phyloP scores from a whole-genome alignment of 768 basidiomycete genomes.

The Rhizopogon roseolus region DNA sequence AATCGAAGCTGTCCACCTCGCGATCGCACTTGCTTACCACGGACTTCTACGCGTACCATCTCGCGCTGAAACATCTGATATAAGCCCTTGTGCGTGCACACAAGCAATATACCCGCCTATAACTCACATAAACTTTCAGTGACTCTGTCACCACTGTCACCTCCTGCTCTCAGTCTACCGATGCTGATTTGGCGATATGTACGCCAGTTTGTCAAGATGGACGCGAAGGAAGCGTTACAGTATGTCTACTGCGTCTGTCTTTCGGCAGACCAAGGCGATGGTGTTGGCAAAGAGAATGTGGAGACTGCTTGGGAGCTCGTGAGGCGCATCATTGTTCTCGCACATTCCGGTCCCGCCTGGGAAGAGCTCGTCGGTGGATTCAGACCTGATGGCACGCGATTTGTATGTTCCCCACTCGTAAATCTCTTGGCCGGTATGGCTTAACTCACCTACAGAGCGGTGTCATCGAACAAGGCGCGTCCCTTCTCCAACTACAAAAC shows the following conservation, averaged over 20 bases:
- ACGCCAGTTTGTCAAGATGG: slow-evolving; percentile 87
- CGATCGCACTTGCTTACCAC: slow-evolving; percentile 88
- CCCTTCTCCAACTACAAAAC: slow-evolving; percentile 68
- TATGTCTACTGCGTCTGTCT: slow-evolving; percentile 89
- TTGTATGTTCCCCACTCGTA: slow-evolving; percentile 46
- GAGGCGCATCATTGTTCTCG: slow-evolving; percentile 71
- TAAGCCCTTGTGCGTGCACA: slow-evolving; percentile 63
- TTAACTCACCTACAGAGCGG: slow-evolving; percentile 53
- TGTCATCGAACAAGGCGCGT: slow-evolving; percentile 77
- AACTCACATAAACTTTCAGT: slow-evolving; percentile 37
- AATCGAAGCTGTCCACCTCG: slow-evolving; percentile 92
- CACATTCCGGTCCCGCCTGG: slow-evolving; percentile 79
- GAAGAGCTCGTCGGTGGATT: slow-evolving; percentile 94
- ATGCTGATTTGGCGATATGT: slow-evolving; percentile 91
- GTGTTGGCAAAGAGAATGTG: slow-evolving; percentile 80
- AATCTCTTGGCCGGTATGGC: neutral
- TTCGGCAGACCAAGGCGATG: slow-evolving; percentile 62
- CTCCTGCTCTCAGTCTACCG: slow-evolving; percentile 74
- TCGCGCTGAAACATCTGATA: slow-evolving; percentile 77
- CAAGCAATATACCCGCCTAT: neutral
- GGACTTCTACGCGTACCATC: slow-evolving; percentile 84
- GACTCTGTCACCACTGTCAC: slow-evolving; percentile 59
- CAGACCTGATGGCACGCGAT: slow-evolving; percentile 82
- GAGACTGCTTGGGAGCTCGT: slow-evolving; percentile 78
- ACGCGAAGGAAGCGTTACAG: slow-evolving; percentile 90